A percentile compares a stretch with the other conserved stretches of the same genome.
These are phyloP conservation scores for Ceratobasidium sp. DNA, from an alignment of 1,284 basidiomycete species.

Conservation along the genomic window DNA sequence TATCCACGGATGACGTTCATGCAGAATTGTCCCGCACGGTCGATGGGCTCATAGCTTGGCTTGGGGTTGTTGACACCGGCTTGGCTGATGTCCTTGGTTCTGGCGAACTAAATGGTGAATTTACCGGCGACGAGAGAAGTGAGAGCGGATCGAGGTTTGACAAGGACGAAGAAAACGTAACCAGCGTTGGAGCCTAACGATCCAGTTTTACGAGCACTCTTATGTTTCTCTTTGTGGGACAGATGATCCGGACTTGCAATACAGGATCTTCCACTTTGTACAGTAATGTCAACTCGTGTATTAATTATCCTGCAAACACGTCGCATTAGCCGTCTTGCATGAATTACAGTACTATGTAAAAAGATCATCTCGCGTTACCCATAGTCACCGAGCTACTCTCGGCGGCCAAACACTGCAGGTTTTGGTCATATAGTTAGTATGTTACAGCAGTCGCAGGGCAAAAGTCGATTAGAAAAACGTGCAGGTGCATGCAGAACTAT, in stretches of 20 bases:
- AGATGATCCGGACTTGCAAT: not conserved
- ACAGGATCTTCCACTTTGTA: not conserved
- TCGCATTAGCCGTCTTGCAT: too few species aligned
- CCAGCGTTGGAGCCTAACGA: not conserved
- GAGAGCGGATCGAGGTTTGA: conserved; percentile 17
- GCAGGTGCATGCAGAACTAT: too few species aligned
- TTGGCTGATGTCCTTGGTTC: conserved; percentile 64
- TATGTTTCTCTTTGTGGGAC: not conserved
- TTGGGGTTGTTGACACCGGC: conserved; percentile 77
- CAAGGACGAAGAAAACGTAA: conserved; percentile 11
- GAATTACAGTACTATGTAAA: too few species aligned
- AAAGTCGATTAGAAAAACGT: too few species aligned
- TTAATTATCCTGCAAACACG: too few species aligned
- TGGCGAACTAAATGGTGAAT: conserved; percentile 34
- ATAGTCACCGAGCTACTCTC: too few species aligned
- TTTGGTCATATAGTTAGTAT: too few species aligned
- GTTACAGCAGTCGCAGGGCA: too few species aligned
- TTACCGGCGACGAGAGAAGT: conserved; percentile 7
- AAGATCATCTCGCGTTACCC: too few species aligned
- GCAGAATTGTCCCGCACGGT: conserved; percentile 76
- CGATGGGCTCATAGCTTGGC: conserved; percentile 81
- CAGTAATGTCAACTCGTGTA: too few species aligned
- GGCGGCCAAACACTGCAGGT: too few species aligned
- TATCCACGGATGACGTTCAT: conserved; percentile 70
- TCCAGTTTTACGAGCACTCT: not conserved